Conservation (phyloP, 2,329 filamentous ascomycete species). For the Bertia moriformis region DNA sequence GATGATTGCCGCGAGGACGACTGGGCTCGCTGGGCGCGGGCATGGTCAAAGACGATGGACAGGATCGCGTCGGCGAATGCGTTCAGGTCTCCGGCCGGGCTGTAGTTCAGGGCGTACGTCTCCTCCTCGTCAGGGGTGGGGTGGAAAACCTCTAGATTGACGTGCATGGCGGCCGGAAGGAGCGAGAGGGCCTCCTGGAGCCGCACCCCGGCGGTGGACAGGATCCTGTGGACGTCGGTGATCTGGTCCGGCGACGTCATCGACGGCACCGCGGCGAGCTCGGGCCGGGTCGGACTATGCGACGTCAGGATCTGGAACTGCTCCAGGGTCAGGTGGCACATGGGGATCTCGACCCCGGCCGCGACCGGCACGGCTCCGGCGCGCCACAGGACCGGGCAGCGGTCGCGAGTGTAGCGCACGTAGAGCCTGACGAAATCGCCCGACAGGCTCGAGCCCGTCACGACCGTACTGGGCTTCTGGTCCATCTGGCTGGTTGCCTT, state of each 20-base stretch:
- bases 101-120: conserved; percentile 47
- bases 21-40: conserved; percentile 49
- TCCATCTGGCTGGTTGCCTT: conserved; percentile 92
- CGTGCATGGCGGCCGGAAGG: conserved; percentile 66
- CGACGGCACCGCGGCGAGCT: conserved; percentile 24
- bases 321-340: conserved; percentile 62
- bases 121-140: conserved; percentile 67
- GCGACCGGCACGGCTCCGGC: no score
- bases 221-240: conserved; percentile 53
- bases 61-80: conserved; percentile 72
- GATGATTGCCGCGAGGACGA: no score
- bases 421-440: conserved; percentile 90
- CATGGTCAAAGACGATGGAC: conserved; percentile 79
- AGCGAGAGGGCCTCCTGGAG: conserved; percentile 62
- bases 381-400: conserved; percentile 74
- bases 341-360: conserved; percentile 64
- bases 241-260: conserved; percentile 35
- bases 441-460: conserved; percentile 86
- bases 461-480: conserved; percentile 68
- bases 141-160: conserved; percentile 86
- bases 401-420: conserved; percentile 81
- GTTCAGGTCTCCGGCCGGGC: conserved; percentile 72
- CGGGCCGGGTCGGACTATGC: conserved; percentile 22
- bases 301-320: conserved; percentile 49
- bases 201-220: conserved; percentile 66